phyloP scores from a whole-genome alignment of 1,284 basidiomycete species.

The Cutaneotrichosporon sp. region DNA sequence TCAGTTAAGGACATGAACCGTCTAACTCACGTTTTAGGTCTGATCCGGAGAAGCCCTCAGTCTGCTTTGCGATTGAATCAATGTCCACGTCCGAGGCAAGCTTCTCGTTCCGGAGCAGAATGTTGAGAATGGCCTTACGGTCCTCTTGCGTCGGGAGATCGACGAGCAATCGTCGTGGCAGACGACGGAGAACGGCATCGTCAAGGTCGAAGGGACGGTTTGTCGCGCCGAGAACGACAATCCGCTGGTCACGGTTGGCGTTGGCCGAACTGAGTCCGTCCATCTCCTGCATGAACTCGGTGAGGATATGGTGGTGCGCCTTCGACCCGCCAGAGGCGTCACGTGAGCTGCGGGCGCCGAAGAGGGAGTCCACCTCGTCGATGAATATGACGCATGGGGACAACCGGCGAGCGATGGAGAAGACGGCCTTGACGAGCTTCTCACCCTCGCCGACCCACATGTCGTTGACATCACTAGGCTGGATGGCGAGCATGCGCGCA shows the following conservation, averaged over 20 bases:
- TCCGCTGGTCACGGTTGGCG: conserved; percentile 69
- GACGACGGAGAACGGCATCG: conserved; percentile 63
- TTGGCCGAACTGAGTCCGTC: conserved; percentile 67
- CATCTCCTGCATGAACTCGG: conserved; percentile 98
- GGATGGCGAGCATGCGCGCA: conserved; percentile 75
- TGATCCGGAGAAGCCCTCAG: conserved; percentile 84
- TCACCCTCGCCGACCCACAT: conserved; percentile 91
- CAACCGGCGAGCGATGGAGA: conserved; percentile 76
- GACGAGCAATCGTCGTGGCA: conserved; percentile 75
- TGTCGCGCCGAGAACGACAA: conserved; percentile 92
- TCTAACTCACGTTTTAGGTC: conserved; percentile 86
- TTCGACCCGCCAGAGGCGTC: conserved; percentile 70
- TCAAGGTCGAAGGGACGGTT: conserved; percentile 58
- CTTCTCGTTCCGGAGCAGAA: conserved; percentile 70
- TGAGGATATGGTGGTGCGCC: conserved; percentile 61
- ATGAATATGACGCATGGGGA: conserved; percentile 93
- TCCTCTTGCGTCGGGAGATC: conserved; percentile 79
- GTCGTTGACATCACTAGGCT: conserved; percentile 36
- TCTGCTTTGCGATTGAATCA: conserved; percentile 61
- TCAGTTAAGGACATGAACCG: too few relatives aligned
- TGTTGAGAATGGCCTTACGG: conserved; percentile 75
- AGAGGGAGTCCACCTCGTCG: conserved; percentile 91
- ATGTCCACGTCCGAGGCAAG: conserved; percentile 66
- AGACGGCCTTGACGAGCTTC: conserved; percentile 85
- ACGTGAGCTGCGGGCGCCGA: conserved; percentile 77